These are phyloP conservation scores for Aspergillus novoparasiticus DNA, from an alignment of 2,329 filamentous ascomycete genomes.

Conservation along the genomic window DNA sequence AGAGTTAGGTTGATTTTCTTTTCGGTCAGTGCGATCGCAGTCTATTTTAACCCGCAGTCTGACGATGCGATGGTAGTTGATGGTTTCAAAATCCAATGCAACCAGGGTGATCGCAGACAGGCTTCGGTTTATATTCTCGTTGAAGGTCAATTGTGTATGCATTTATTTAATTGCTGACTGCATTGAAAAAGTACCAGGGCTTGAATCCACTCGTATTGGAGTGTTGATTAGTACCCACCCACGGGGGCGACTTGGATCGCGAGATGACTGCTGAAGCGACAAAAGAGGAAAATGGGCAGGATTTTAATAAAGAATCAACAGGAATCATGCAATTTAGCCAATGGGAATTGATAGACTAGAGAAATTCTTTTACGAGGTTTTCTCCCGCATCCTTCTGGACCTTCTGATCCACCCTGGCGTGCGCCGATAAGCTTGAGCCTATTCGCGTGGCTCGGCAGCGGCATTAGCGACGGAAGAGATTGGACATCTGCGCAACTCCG, in stretches of 20 bases:
- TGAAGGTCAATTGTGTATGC: background rate
- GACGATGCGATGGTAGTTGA: background rate
- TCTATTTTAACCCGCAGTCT: background rate
- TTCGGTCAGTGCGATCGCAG: background rate
- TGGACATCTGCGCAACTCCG: constrained; percentile 1
- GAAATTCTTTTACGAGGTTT: background rate
- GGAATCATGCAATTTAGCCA: background rate
- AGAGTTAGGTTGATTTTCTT: background rate
- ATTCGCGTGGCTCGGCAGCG: background rate
- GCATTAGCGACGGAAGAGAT: background rate
- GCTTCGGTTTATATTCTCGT: background rate
- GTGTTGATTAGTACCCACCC: background rate
- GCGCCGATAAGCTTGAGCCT: background rate
- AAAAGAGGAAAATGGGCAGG: background rate
- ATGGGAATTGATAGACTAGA: background rate
- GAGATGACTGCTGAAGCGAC: background rate
- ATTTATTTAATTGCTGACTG: background rate
- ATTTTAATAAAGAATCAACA: background rate
- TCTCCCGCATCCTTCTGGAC: background rate
- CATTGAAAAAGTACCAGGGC: background rate
- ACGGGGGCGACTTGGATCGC: background rate
- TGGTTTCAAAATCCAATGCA: background rate
- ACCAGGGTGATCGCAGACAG: background rate
- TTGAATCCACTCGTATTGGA: background rate
- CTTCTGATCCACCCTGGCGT: background rate